Evolutionary conservation across 768 basidiomycete genomes (phyloP).

Genomic region (Russula earlei): DNA sequence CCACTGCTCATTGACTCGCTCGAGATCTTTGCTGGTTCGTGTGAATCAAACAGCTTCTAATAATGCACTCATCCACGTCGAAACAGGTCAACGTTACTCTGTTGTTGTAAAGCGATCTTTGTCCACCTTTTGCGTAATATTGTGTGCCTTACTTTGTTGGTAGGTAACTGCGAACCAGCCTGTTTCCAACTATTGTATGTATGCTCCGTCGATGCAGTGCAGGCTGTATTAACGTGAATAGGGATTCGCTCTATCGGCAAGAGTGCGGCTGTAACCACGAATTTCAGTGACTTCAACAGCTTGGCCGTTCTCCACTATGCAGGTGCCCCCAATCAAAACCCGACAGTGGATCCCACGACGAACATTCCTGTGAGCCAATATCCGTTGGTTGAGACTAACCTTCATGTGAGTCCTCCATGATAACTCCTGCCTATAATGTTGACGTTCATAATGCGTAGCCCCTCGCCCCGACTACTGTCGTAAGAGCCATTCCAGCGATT

Average conservation of each 20-base stretch:
- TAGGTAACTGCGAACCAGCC: constrained; percentile 33
- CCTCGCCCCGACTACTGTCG: constrained; percentile 12
- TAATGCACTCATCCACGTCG: background rate
- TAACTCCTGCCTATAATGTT: too few species aligned
- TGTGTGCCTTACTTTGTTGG: background rate
- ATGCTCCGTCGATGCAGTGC: constrained; percentile 8
- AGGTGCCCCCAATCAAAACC: constrained; percentile 27
- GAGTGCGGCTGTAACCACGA: constrained; percentile 20
- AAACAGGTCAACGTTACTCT: constrained; percentile 23
- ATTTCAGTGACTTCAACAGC: constrained; percentile 26
- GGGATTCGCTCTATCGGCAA: constrained; percentile 21
- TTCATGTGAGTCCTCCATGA: constrained; percentile 21
- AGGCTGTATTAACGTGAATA: background rate
- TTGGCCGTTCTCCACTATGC: constrained; percentile 34
- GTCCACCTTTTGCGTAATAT: background rate
- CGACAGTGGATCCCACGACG: constrained; percentile 21
- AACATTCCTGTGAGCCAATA: constrained; percentile 4
- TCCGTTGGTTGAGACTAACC: constrained; percentile 18
- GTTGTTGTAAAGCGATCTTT: constrained; percentile 19
- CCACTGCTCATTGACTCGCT: constrained; percentile 33
- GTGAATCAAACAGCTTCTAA: background rate
- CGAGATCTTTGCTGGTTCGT: constrained; percentile 33
- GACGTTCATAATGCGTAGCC: too few species aligned
- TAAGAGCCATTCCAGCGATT: background rate
- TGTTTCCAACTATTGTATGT: constrained; percentile 37